Base-by-base conservation (phyloP, 2,329 filamentous ascomycete species). In the Ophiostoma ips region DNA sequence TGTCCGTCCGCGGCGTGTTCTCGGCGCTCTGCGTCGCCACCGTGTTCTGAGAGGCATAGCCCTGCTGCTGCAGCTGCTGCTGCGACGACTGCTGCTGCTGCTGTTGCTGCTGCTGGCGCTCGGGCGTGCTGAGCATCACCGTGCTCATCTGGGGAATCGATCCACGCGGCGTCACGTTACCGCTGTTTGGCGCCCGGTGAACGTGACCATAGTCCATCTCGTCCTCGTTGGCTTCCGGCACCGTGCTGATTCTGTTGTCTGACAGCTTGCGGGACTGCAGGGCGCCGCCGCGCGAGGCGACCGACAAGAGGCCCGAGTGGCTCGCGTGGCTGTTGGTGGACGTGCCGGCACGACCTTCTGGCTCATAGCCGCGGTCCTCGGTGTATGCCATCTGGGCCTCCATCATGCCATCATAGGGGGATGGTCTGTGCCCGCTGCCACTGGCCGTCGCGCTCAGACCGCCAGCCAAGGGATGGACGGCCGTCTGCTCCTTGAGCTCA, bases 161-260 rank as follows among this genome's bases (percentile, higher is more conserved):
- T 4, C 71, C 7, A 75, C 79, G 28, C 63, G 74, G 55, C 65
- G 77, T 33, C 74, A 71, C 16, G 12, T 28, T 16, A 10, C n/a
- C 50, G 79, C 84, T 50, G 79, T 70, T 53, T 8, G n/a, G 7
- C 81, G 65, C 15, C 71, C 69, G 51, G 81, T 51, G 51, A 21
- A 59, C 58, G 18, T 66, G 62, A 4, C 28, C 30, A 24, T 51
- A 57, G 33, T 83, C 74, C 41, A 79, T 77, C 49, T 81, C 76
- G 48, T 94, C 85, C 55, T 94, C 87, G 50, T 89, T 83, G 33
- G 76, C 82, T 63, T 95, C 89, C 16, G 80, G 79, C 1, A 95
- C 89, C 3, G 89, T 95, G 68, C 87, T 95, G 60, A 95, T 87
- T 46, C 89, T 84, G 62, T 90, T 81, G 52, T 84, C 84, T 0